Base-by-base conservation (phyloP, 345 rosid species). In the Citrus maxima region DNA sequence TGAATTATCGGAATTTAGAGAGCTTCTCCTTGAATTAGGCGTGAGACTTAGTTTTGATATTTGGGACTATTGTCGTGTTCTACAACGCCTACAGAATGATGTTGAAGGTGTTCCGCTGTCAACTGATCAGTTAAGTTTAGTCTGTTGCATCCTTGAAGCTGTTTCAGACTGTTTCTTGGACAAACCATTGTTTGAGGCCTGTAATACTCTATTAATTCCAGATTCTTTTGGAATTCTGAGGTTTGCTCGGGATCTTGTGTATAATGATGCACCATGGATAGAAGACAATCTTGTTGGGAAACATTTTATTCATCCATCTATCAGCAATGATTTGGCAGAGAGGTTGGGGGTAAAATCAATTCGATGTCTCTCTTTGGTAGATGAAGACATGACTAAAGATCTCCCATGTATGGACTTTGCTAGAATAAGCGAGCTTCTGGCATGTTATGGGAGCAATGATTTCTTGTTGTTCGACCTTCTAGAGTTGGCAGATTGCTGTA, bases 181-280 rank as follows among this genome's bases (percentile, higher is more conserved):
- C 55, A 78, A 78, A 58, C 84, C 92, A 65, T 73, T 85, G 62
- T 78, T 81, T 82, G 90, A 86, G 88, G 89, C 87, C 79, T 86
- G 86, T 66, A 85, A 81, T 76, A 75, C 87, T 46, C 82, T 95
- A 77, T 80, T 93, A 78, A 85, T 90, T 81, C 98, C 98, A 10
- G 91, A 95, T 89, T 85, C 93, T 46, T 84, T 82, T 77, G 97
- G 97, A 78, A 63, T 86, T 83, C 84, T 95, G 82, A 84, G 82
- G 80, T 80, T 79, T 63, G 88, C 88, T 30, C 85, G 86, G 70
- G 91, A 95, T 82, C 93, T 95, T 78, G 86, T 95, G 22, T 92
- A 89, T 84, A 93, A 95, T 83, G 98, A 95, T 84, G 98, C 98
- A 75, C 98, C 98, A n/a, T 95, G 98, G 98, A 95, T 95, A 71